These are phyloP conservation scores for Entelexis paramagnoliae DNA, from an alignment of 1,139 yeast species.

Conservation along the genomic window DNA sequence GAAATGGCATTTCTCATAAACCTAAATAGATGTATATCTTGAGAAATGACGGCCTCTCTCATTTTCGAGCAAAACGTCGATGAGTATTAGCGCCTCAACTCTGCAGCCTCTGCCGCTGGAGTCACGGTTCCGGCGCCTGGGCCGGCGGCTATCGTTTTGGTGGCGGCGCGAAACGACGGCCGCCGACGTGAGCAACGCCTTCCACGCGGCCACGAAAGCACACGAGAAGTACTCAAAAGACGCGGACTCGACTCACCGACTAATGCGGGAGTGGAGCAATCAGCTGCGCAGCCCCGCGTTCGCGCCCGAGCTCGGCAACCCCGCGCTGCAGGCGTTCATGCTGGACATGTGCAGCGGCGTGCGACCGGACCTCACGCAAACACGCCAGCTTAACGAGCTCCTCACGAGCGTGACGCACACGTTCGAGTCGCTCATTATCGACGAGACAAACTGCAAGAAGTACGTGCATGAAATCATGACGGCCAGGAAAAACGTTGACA, in stretches of 20 bases:
- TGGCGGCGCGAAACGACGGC: conserved; percentile 11
- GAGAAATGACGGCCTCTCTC: too few relatives aligned
- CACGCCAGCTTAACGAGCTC: background rate
- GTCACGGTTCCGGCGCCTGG: conserved; percentile 10
- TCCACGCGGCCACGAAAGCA: conserved; percentile 8
- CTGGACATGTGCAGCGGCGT: background rate
- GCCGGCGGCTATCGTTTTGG: conserved; percentile 19
- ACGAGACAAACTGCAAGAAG: conserved; percentile 2
- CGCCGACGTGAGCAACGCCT: conserved; percentile 13
- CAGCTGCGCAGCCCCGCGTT: background rate
- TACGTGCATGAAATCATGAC: background rate
- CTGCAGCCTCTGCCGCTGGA: background rate
- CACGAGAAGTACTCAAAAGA: conserved; percentile 14
- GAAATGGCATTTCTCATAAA: background rate
- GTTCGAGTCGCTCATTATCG: background rate
- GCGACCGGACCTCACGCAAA: background rate
- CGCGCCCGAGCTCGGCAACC: conserved; percentile 1
- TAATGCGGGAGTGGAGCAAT: background rate
- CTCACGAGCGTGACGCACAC: background rate
- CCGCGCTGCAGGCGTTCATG: background rate
- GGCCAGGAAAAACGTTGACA: background rate
- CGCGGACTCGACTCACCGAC: background rate
- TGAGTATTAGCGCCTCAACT: background rate
- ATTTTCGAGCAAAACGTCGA: background rate
- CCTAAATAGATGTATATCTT: background rate